Conservation (phyloP, 169 alveolate species). For the Miamiensis avidus region DNA sequence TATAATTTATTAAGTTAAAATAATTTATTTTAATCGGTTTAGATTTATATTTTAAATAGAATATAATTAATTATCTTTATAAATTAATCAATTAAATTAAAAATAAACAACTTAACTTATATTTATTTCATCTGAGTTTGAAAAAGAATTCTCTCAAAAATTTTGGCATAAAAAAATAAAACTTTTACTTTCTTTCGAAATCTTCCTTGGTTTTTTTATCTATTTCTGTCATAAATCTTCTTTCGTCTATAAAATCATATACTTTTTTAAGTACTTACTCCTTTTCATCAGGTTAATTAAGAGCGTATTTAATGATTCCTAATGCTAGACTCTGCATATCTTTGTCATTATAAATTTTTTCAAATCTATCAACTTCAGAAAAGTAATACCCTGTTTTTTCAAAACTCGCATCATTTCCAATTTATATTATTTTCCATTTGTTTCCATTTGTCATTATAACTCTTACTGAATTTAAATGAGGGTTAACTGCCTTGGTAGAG, state of each 20-base stretch:
- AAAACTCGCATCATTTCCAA: conserved; percentile 26
- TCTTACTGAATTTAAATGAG: conserved; percentile 3
- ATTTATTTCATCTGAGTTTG: conserved; percentile 11
- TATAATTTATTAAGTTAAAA: too few relatives aligned
- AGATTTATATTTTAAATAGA: too few relatives aligned
- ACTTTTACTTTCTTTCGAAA: conserved; percentile 1
- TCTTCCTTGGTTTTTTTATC: conserved; percentile 3
- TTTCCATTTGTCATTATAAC: conserved; percentile 46
- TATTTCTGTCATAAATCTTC: conserved; percentile 36
- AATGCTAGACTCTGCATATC: conserved; percentile 29
- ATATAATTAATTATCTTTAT: too few relatives aligned
- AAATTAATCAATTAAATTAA: too few relatives aligned
- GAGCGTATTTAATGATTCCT: conserved; percentile 31
- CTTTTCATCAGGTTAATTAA: conserved; percentile 35
- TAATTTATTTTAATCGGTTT: too few relatives aligned
- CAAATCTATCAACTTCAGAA: conserved; percentile 17
- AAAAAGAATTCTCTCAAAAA: conserved; percentile 13
- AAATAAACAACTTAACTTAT: too few relatives aligned
- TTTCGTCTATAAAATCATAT: conserved; percentile 49
- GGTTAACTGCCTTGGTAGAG: conserved; percentile 9
- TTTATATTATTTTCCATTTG: conserved; percentile 44
- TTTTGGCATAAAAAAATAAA: conserved; percentile 21
- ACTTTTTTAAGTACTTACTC: conserved; percentile 32
- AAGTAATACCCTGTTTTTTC: conserved; percentile 33
- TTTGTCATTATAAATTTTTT: conserved; percentile 36